Evolutionary conservation across 2,329 filamentous ascomycete species (phyloP).

Genomic region (Diaporthe amygdali): DNA sequence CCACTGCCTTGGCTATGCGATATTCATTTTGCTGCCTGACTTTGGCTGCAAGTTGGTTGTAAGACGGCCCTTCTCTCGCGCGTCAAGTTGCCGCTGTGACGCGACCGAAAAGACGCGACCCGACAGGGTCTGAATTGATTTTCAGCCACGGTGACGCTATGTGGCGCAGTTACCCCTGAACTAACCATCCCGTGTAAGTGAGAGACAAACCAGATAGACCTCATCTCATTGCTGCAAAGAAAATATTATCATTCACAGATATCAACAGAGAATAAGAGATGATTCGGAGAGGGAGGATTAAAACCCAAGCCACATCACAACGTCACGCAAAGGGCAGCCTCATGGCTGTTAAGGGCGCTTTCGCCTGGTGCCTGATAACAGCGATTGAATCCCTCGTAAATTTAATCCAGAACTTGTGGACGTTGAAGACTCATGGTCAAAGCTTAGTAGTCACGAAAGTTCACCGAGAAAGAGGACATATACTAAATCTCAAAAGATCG

Average conservation of each 20-base stretch:
- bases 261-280: background rate
- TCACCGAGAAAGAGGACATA: background rate
- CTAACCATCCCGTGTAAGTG: background rate
- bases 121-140: conserved; percentile 15
- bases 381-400: background rate
- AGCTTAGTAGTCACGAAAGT: background rate
- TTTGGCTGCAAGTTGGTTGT: background rate
- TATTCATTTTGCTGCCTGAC: background rate
- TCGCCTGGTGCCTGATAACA: background rate
- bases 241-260: background rate
- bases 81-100: background rate
- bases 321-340: background rate
- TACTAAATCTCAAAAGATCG: too few species aligned
- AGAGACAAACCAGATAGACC: background rate
- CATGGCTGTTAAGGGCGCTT: background rate
- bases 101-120: background rate
- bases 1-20: background rate
- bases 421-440: background rate
- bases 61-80: background rate
- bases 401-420: background rate
- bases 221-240: background rate
- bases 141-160: conserved; percentile 2
- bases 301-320: background rate
- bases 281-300: too few species aligned
- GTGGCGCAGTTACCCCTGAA: conserved; percentile 18